These are phyloP conservation scores for Protea cynaroides DNA, from an alignment of 164 flowering plant genomes.

Conservation along the genomic window DNA sequence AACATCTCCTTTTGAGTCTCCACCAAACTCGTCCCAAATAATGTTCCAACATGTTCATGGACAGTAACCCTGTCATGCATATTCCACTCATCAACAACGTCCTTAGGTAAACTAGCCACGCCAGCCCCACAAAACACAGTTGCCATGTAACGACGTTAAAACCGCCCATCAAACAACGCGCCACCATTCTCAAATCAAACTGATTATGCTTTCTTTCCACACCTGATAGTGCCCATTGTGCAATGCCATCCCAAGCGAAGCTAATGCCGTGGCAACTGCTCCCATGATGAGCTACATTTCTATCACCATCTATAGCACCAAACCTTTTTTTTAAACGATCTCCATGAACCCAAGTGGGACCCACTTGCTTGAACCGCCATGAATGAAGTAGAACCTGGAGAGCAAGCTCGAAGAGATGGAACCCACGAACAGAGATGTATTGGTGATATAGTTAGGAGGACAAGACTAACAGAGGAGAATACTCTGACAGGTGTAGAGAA, in stretches of 20 bases:
- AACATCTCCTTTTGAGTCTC: too few species aligned
- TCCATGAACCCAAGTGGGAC: constrained; percentile 62
- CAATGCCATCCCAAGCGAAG: constrained; percentile 54
- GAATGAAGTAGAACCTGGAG: constrained; percentile 65
- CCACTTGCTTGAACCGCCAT: constrained; percentile 75
- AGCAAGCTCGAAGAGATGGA: constrained; percentile 49
- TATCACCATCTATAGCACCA: constrained; percentile 47
- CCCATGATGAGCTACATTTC: constrained; percentile 77
- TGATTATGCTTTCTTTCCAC: constrained; percentile 30
- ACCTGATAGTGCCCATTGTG: constrained; percentile 49
- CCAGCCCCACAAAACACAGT: constrained; percentile 72
- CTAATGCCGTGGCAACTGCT: constrained; percentile 44
- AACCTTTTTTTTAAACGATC: constrained; percentile 20
- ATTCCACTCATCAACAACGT: constrained; percentile 66
- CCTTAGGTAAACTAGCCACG: constrained; percentile 73
- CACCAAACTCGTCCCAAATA: constrained; percentile 55
- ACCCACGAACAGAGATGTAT: constrained; percentile 42
- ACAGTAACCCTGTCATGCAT: constrained; percentile 74
- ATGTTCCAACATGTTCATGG: constrained; percentile 60
- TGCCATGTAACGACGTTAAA: constrained; percentile 59
- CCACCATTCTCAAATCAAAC: constrained; percentile 36
- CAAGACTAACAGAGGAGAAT: too few species aligned
- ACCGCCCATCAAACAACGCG: constrained; percentile 42
- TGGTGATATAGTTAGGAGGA: constrained; percentile 41
- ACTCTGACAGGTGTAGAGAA: too few species aligned